These are phyloP conservation scores for Trichophyton simii DNA, from an alignment of 2,329 filamentous ascomycete genomes.

Conservation along the genomic window DNA sequence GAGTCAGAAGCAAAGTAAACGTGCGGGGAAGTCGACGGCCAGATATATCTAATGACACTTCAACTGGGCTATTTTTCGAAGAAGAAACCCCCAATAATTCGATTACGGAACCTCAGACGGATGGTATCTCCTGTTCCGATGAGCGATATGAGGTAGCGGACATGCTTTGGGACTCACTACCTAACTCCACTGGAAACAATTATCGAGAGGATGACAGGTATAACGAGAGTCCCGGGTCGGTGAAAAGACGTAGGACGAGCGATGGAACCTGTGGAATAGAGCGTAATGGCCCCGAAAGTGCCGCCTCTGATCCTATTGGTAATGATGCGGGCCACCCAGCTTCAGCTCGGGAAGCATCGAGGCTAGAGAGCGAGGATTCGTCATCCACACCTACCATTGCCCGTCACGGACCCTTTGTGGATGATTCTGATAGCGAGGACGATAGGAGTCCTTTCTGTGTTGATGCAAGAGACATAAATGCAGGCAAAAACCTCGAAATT, in stretches of 20 bases:
- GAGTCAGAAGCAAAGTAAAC: constrained; percentile 15
- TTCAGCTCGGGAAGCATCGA: not conserved
- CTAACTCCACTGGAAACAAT: not conserved
- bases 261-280: not conserved
- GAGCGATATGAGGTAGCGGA: not conserved
- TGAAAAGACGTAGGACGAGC: constrained; percentile 20
- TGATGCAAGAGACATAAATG: not conserved
- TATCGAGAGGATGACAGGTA: constrained; percentile 18
- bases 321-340: not conserved
- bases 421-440: constrained; percentile 44
- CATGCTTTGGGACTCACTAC: not conserved
- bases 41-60: constrained; percentile 10
- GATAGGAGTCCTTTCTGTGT: constrained; percentile 13
- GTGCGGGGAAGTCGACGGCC: not conserved
- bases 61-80: constrained; percentile 24
- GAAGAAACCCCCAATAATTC: constrained; percentile 14
- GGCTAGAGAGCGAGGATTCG: too few relatives aligned
- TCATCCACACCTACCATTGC: not conserved
- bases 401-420: constrained; percentile 29
- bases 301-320: not conserved
- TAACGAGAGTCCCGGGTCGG: constrained; percentile 22
- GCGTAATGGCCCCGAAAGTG: not conserved
- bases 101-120: not conserved
- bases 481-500: not conserved
- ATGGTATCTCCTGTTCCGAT: not conserved